phyloP scores from a whole-genome alignment of 179 eudicot species.

The Monotropa hypopitys region DNA sequence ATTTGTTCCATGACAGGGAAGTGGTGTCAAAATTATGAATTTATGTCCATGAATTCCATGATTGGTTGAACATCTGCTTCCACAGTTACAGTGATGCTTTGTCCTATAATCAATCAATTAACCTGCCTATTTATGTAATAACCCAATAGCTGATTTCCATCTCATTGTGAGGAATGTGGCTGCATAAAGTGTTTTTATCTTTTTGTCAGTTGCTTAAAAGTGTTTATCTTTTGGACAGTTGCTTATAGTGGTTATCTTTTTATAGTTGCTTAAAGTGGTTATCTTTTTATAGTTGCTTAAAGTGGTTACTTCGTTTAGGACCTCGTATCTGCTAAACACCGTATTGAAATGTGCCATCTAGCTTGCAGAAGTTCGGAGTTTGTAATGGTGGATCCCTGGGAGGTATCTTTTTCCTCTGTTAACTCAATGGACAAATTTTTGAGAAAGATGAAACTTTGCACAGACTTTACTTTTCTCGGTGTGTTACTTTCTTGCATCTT shows the following conservation, averaged over 20 bases:
- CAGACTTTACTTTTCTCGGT: neutral
- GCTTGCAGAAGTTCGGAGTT: conserved; percentile 77
- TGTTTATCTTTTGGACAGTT: neutral
- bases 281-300: neutral
- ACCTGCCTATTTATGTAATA: neutral
- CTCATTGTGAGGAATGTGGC: neutral
- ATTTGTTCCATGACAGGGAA: neutral
- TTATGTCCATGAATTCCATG: neutral
- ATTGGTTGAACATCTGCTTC: neutral
- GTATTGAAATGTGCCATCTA: conserved; percentile 66
- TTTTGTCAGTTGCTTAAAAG: neutral
- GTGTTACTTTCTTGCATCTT: neutral
- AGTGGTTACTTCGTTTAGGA: conserved; percentile 28
- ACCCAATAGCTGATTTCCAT: neutral
- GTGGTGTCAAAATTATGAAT: neutral
- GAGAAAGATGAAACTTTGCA: neutral
- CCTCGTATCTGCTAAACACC: conserved; percentile 67
- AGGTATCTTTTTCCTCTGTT: conserved; percentile 38
- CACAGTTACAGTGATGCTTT: neutral
- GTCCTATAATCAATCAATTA: neutral
- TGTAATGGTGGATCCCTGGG: conserved; percentile 93
- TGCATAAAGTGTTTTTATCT: neutral
- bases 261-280: neutral
- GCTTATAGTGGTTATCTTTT: neutral
- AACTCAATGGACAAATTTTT: neutral